Evolutionary conservation across 2,329 filamentous ascomycete species (phyloP).

Genomic region (Apiospora aurea): DNA sequence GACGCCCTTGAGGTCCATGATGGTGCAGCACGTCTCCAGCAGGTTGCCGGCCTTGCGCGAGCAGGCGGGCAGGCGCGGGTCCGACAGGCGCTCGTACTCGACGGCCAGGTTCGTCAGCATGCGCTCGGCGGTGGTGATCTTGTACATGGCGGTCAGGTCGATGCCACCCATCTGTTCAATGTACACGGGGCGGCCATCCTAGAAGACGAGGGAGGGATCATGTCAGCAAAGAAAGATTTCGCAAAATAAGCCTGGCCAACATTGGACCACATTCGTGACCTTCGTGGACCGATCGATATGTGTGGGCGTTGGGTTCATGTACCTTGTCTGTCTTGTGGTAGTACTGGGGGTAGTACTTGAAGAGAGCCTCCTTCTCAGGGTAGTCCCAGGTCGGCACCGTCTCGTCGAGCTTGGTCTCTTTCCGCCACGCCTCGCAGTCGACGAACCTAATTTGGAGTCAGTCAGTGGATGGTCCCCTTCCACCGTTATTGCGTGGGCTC

Average conservation of each 20-base stretch:
- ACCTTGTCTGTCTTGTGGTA: conserved; percentile 97
- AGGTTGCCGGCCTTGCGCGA: conserved; percentile 89
- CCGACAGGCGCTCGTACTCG: conserved; percentile 96
- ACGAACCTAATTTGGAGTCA: conserved; percentile 72
- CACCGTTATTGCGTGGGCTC: background rate
- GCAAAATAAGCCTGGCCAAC: conserved; percentile 21
- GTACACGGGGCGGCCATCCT: conserved; percentile 97
- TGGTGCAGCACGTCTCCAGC: conserved; percentile 96
- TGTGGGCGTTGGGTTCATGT: conserved; percentile 25
- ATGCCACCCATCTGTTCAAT: conserved; percentile 96
- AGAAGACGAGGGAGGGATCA: conserved; percentile 17
- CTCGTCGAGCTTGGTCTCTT: conserved; percentile 83
- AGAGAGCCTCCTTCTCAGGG: conserved; percentile 80
- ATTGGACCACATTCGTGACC: background rate
- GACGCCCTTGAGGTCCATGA: conserved; percentile 98
- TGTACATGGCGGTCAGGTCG: conserved; percentile 87
- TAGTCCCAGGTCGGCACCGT: conserved; percentile 84
- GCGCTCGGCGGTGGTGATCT: conserved; percentile 89
- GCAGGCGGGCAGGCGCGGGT: conserved; percentile 93
- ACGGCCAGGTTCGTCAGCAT: conserved; percentile 97
- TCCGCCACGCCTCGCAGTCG: conserved; percentile 90
- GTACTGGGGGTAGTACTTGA: conserved; percentile 95
- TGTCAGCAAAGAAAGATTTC: conserved; percentile 7
- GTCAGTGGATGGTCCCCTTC: background rate
- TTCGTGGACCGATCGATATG: background rate